Base-by-base conservation (phyloP, 495 filamentous ascomycete genomes). In the Amniculicola lignicola region DNA sequence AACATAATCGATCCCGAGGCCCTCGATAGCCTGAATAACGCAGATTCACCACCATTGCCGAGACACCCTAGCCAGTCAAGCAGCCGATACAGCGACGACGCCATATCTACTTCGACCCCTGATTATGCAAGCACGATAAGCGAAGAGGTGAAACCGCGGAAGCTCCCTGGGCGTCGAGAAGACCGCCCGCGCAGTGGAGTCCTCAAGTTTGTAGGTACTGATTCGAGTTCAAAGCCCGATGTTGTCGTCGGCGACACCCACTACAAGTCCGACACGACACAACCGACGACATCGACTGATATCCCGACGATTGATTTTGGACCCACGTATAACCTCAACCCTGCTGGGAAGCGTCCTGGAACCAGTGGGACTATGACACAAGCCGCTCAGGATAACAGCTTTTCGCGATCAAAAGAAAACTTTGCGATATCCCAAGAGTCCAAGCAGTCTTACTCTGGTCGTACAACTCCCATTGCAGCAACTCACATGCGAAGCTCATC, bases 301-400 rank as follows among this genome's bases (percentile, higher is more conserved):
- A 86, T 94, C 51, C 89, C 90, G 1, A 70, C 73, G 7, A 79
- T 97, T 54, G 87, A 97, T 65, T 97, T 97, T 68, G 92, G 92
- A 0, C 89, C 82, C 15, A 96, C 92, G 1, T 70, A 81, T 67
- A 70, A 74, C 0, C 74, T 63, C 2, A 23, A 22, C 12, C 61
- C 61, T 21, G 46, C 87, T 63, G 86, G 86, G 41, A 77, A 73
- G 10, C 66, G 69, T 11, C 69, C 67, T 69, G 49, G 55, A 59
- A 72, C 62, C 64, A 68, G 66, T 67, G 66, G 70, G 74, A 63
- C 68, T 65, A 70, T 74, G 67, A 68, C 75, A 0, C 45, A 59
- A 40, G 44, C 49, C 19, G 11, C 43, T 12, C 60, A 61, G 22
- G 63, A 71, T 38, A 72, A 41, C 27, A 35, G 22, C 29, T 28